Percentiles rank a stretch among this genome's conserved stretches.
phyloP scores from a whole-genome alignment of 371 early-diverging fungal genomes.

The Parasitella parasitica region DNA sequence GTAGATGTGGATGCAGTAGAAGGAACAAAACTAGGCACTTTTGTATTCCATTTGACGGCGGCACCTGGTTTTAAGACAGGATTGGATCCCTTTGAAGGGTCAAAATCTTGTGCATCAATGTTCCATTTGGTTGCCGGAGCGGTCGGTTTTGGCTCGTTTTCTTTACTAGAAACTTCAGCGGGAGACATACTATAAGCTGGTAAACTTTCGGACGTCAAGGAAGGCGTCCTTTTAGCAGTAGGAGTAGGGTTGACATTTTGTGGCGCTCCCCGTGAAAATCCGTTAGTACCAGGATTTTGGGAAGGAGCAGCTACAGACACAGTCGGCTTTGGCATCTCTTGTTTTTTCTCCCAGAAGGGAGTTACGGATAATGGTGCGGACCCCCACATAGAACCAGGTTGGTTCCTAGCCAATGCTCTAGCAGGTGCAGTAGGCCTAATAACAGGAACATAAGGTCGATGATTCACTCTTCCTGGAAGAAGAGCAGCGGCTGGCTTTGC shows the following conservation, averaged over 20 bases:
- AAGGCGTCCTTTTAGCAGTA: not conserved
- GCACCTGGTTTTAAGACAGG: not conserved
- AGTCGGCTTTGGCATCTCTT: not conserved
- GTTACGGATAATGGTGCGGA: constrained; percentile 16
- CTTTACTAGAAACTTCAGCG: not conserved
- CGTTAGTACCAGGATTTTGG: too few relatives aligned
- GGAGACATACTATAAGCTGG: not conserved
- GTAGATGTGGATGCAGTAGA: not conserved
- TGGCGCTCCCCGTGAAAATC: too few relatives aligned
- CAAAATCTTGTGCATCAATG: not conserved
- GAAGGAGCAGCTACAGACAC: not conserved
- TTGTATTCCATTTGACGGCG: not conserved
- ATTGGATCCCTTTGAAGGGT: not conserved
- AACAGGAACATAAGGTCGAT: not conserved
- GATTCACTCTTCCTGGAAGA: not conserved
- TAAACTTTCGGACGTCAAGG: not conserved
- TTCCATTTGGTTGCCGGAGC: not conserved
- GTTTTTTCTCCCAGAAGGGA: constrained; percentile 32
- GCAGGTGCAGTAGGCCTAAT: not conserved
- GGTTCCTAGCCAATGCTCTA: not conserved
- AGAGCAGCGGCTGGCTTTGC: not conserved
- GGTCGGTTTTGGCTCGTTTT: not conserved
- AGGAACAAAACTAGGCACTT: not conserved
- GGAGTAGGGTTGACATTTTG: not conserved
- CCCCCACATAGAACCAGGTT: constrained; percentile 13